These are phyloP conservation scores for Candolleomyces aberdarensis DNA, from an alignment of 768 basidiomycete genomes.

Conservation along the genomic window DNA sequence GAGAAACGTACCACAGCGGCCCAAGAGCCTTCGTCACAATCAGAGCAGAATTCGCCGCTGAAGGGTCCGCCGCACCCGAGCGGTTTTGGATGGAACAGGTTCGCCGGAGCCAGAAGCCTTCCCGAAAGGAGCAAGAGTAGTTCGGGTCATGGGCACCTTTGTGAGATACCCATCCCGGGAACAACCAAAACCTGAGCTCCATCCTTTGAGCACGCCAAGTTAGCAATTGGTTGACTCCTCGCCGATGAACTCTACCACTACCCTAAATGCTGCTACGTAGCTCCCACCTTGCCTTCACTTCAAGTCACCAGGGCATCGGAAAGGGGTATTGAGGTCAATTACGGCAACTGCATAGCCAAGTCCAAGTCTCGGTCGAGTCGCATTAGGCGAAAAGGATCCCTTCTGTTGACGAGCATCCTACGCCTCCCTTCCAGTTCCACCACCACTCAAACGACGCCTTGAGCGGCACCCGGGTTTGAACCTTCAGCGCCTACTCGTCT, in stretches of 20 bases:
- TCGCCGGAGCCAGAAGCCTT: not conserved
- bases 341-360: constrained; percentile 12
- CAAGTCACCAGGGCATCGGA: not conserved
- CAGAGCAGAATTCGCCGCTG: not conserved
- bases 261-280: constrained; percentile 15
- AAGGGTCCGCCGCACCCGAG: not conserved
- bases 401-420: too few relatives aligned
- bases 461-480: constrained; percentile 21
- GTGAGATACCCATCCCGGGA: constrained; percentile 53
- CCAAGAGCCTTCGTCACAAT: constrained; percentile 9
- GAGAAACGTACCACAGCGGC: constrained; percentile 39
- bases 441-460: constrained; percentile 41
- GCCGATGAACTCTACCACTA: constrained; percentile 48
- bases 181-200: constrained; percentile 51
- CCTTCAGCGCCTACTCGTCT: not conserved
- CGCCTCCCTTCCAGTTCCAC: too few relatives aligned
- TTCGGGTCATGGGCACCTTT: constrained; percentile 40
- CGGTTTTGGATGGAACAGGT: constrained; percentile 18
- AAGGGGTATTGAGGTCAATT: constrained; percentile 28
- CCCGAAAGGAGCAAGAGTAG: not conserved
- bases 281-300: not conserved
- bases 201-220: constrained; percentile 49
- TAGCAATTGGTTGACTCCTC: constrained; percentile 43
- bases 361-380: not conserved
- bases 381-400: too few relatives aligned